phyloP scores from a whole-genome alignment of 2,329 filamentous ascomycete genomes.

The Clathrospora elynae region DNA sequence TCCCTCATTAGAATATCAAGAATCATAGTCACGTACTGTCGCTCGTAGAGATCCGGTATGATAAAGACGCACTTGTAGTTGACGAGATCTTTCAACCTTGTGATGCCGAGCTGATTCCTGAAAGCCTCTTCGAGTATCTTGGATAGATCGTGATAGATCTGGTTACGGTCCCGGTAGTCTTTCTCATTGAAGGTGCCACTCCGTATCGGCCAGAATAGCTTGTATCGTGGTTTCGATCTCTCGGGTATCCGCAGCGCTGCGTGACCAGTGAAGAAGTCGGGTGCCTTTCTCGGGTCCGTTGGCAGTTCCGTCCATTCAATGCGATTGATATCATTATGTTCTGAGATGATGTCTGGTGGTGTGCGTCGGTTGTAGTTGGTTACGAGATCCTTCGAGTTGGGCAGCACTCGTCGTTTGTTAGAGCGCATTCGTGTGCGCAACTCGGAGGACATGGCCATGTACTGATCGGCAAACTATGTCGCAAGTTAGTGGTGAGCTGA shows the following conservation, averaged over 20 bases:
- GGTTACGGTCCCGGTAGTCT: slow-evolving; percentile 79
- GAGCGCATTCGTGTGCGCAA: slow-evolving; percentile 88
- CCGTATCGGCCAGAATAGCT: slow-evolving; percentile 88
- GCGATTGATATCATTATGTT: slow-evolving; percentile 92
- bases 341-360: slow-evolving; percentile 82
- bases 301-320: slow-evolving; percentile 93
- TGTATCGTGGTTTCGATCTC: slow-evolving; percentile 85
- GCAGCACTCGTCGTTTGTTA: slow-evolving; percentile 92
- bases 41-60: slow-evolving; percentile 96
- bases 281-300: slow-evolving; percentile 62
- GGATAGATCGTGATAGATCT: slow-evolving; percentile 85
- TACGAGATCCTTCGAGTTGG: slow-evolving; percentile 96
- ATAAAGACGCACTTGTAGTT: slow-evolving; percentile 97
- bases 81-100: slow-evolving; percentile 77
- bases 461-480: slow-evolving; percentile 61
- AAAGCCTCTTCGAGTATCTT: slow-evolving; percentile 85
- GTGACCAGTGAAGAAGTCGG: slow-evolving; percentile 79
- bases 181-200: slow-evolving; percentile 88
- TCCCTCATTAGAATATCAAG: slow-evolving; percentile 85
- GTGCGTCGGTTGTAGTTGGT: slow-evolving; percentile 90
- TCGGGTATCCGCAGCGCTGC: slow-evolving; percentile 87
- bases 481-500: slow-evolving; percentile 7
- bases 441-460: slow-evolving; percentile 80
- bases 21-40: slow-evolving; percentile 83
- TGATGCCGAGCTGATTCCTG: slow-evolving; percentile 79